Evolutionary conservation across 2,329 filamentous ascomycete genomes (phyloP).

Genomic region (Penicillium sp.): DNA sequence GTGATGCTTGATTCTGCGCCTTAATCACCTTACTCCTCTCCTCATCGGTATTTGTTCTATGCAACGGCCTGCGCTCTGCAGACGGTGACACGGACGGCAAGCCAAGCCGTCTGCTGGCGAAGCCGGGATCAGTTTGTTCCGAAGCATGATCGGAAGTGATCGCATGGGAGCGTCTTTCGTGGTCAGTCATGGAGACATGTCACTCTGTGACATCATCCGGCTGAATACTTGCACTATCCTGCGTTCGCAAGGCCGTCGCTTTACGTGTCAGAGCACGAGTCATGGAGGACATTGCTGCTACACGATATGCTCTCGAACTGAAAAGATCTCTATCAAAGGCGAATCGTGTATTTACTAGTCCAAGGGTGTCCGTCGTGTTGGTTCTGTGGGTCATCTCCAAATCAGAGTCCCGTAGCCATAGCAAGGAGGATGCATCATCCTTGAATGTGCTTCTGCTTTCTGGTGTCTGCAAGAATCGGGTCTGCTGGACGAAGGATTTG

Average conservation of each 20-base stretch:
- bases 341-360: background rate
- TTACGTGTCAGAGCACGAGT: background rate
- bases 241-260: background rate
- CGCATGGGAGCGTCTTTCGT: too few species aligned
- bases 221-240: too few species aligned
- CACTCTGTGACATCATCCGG: too few species aligned
- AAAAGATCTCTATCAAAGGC: background rate
- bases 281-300: background rate
- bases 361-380: background rate
- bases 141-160: too few species aligned
- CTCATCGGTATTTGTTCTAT: too few species aligned
- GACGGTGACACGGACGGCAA: too few species aligned
- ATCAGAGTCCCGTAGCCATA: background rate
- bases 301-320: background rate
- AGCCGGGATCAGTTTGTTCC: too few species aligned
- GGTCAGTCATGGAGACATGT: too few species aligned
- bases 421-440: background rate
- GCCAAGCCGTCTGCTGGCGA: too few species aligned
- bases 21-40: too few species aligned
- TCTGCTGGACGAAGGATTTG: background rate
- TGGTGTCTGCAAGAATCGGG: background rate
- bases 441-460: background rate
- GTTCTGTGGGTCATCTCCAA: background rate
- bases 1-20: too few species aligned
- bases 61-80: too few species aligned